phyloP scores from a whole-genome alignment of 768 basidiomycete genomes.

The Boletus vinaceobasis region DNA sequence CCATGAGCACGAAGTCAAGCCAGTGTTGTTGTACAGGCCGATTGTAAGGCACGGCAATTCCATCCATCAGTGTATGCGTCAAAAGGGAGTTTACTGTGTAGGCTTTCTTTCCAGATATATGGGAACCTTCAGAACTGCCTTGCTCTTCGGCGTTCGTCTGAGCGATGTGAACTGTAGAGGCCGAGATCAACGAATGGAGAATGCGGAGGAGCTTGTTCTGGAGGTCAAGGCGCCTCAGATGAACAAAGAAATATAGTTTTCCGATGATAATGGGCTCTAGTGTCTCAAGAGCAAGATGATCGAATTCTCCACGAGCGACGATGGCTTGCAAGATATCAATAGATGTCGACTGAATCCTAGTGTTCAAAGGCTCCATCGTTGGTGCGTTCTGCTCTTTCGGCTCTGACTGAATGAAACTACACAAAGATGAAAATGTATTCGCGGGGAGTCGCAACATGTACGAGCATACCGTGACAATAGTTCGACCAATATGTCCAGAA shows the following conservation, averaged over 20 bases:
- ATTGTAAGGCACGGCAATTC: conserved; percentile 65
- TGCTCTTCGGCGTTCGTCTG: conserved; percentile 33
- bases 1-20: conserved; percentile 94
- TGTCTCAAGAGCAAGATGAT: conserved; percentile 51
- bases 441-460: conserved; percentile 12
- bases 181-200: conserved; percentile 80
- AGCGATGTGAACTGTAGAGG: conserved; percentile 41
- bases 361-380: conserved; percentile 61
- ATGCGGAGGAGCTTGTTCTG: conserved; percentile 94
- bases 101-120: conserved; percentile 27
- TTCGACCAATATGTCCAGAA: conserved; percentile 74
- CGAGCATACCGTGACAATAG: conserved; percentile 71
- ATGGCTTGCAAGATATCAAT: conserved; percentile 83
- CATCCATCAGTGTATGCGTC: conserved; percentile 77
- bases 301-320: conserved; percentile 77
- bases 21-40: conserved; percentile 87
- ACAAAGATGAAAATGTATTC: conserved; percentile 2
- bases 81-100: conserved; percentile 69
- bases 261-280: conserved; percentile 70
- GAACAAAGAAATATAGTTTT: conserved; percentile 73
- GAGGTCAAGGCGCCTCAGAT: conserved; percentile 67
- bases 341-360: conserved; percentile 64
- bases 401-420: conserved; percentile 77
- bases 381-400: conserved; percentile 46
- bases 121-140: conserved; percentile 32